Base-by-base conservation (phyloP, 495 filamentous ascomycete species). In the Penicillium robsamsonii region DNA sequence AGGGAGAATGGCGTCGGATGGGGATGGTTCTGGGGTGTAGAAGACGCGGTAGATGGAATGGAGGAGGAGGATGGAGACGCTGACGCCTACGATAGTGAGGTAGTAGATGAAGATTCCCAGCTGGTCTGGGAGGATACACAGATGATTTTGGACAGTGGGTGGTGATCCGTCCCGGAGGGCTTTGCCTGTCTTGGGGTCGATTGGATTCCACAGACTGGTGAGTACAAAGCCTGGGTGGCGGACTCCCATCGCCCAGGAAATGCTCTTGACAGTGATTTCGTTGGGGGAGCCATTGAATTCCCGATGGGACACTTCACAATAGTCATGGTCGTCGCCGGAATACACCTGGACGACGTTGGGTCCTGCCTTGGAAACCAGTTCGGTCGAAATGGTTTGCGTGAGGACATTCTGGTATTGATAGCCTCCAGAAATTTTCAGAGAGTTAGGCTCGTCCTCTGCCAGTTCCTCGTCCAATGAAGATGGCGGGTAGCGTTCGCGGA, bases 391-490 rank as follows among this genome's bases (percentile, higher is more conserved):
- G 5, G 83, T 74, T 37, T 82, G 81, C 13, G 81, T 84, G 24
- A 97, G 81, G 7, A 97, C 95, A 65, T 97, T 99, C 68, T 97
- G 93, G 69, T 99, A 99, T 67, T 97, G 95, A 70, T 95, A 96
- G 17, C 95, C 95, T 4, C 75, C 75, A 2, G 76, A 73, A 22
- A 97, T 81, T 9, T 74, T 76, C 59, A 99, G 87, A 12, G 93
- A 82, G 65, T 92, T 93, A 17, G 80, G 80, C 56, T 90, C 80
- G 62, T 96, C 92, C 8, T 87, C 81, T 52, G 84, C 68, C 53
- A 87, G 72, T 0, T 79, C 82, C 48, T 81, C 82, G 4, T 84
- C 77, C 2, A 18, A 22, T 11, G 79, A 80, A 1, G 87, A 77
- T 0, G 89, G 91, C 3, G 91, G 91, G 69, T 81, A 87, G 31